Conservation (phyloP, 495 filamentous ascomycete genomes). For the Usnea hakonensis region DNA sequence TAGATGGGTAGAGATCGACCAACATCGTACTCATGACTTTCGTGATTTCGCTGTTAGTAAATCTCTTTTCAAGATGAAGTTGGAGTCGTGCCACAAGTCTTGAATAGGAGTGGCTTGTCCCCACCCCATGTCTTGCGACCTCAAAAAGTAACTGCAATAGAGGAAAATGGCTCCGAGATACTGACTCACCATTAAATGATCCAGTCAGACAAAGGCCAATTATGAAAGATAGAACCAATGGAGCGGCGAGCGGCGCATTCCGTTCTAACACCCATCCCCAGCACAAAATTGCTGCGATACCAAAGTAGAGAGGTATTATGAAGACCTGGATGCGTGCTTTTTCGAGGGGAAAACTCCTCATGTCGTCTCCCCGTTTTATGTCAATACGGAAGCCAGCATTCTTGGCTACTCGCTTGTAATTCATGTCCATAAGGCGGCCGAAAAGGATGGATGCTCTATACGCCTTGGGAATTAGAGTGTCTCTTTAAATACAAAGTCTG, state of each 20-base stretch:
- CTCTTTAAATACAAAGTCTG: not conserved
- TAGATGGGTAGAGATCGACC: constrained; percentile 54
- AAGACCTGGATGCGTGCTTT: constrained; percentile 40
- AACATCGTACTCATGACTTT: constrained; percentile 53
- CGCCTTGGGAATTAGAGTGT: not conserved
- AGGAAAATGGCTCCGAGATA: too few species aligned
- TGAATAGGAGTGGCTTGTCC: too few species aligned
- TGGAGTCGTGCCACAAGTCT: too few species aligned
- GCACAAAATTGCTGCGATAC: constrained; percentile 31
- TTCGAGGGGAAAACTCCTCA: constrained; percentile 47
- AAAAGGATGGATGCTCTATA: constrained; percentile 34
- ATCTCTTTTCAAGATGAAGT: too few species aligned
- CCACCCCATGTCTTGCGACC: too few species aligned
- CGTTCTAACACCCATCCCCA: constrained; percentile 45
- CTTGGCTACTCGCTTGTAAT: constrained; percentile 40
- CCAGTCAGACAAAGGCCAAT: constrained; percentile 50
- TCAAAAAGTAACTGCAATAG: too few species aligned
- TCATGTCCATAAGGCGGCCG: constrained; percentile 43
- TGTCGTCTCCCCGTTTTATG: constrained; percentile 38
- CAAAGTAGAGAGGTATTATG: constrained; percentile 31
- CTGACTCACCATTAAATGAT: constrained; percentile 49
- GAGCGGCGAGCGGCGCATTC: constrained; percentile 38
- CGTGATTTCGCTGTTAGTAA: too few species aligned
- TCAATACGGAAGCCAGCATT: constrained; percentile 40
- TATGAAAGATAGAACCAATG: constrained; percentile 50